phyloP scores from a whole-genome alignment of 192 early-diverging fungal genomes.

The Gaertneriomyces semiglobifer region DNA sequence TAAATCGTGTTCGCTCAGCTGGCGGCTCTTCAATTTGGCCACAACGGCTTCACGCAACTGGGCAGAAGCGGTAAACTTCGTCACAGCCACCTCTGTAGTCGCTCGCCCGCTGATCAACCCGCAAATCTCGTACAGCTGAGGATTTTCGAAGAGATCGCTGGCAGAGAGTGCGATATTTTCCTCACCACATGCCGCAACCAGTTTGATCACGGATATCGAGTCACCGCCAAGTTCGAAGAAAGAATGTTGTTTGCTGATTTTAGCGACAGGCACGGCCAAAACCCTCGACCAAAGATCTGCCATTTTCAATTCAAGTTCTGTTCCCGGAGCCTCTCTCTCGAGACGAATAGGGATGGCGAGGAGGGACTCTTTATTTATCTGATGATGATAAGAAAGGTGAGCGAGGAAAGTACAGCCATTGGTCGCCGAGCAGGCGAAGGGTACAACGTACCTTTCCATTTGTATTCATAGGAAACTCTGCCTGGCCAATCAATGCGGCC shows the following conservation, averaged over 20 bases:
- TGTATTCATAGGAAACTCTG: no score
- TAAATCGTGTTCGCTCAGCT: not conserved
- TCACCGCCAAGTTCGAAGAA: conserved; percentile 6
- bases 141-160: not conserved
- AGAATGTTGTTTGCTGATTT: not conserved
- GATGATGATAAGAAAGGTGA: no score
- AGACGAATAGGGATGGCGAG: no score
- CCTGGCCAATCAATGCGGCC: no score
- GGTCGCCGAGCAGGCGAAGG: no score
- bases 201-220: not conserved
- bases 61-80: not conserved
- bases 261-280: not conserved
- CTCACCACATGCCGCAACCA: not conserved
- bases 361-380: no score
- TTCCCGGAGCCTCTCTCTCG: no score
- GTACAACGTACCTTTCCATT: no score
- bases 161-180: not conserved
- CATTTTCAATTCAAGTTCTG: no score
- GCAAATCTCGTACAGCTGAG: not conserved
- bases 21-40: not conserved
- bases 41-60: not conserved
- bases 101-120: not conserved
- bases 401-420: no score
- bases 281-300: no score
- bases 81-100: not conserved